Percentiles rank a stretch among this genome's conserved stretches.
Conservation (phyloP, 257 asterid genomes). For the Solanum medicagineum region DNA sequence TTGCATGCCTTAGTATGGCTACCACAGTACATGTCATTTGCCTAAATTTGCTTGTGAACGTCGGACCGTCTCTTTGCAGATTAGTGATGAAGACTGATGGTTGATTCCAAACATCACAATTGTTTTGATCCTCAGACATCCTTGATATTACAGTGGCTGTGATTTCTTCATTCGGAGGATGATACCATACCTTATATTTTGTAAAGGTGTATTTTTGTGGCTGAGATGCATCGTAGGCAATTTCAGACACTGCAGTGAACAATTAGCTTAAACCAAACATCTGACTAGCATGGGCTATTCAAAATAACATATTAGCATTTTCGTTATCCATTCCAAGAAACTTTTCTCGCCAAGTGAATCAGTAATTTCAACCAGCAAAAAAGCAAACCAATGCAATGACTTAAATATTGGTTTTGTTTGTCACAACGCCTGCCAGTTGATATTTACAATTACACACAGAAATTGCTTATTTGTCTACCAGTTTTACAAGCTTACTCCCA, state of each 20-base stretch:
- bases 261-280: not conserved
- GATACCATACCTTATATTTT: not conserved
- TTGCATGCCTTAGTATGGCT: not conserved
- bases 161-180: not conserved
- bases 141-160: not conserved
- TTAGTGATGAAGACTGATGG: too few relatives aligned
- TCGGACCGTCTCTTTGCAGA: not conserved
- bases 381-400: not conserved
- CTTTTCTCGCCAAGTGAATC: not conserved
- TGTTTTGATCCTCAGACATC: not conserved
- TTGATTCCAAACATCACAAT: not conserved
- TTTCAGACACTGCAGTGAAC: not conserved
- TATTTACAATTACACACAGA: not conserved
- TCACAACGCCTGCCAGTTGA: not conserved
- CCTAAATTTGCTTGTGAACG: not conserved
- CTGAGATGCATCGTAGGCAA: not conserved
- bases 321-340: too few relatives aligned
- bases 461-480: not conserved
- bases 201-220: not conserved
- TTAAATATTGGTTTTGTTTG: not conserved
- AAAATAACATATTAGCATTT: not conserved
- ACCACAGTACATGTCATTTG: not conserved
- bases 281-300: not conserved
- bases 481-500: constrained; percentile 40
- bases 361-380: not conserved